Evolutionary conservation across 441 rosid species (phyloP), one percentile per base, ranked within the genome.

Genomic region (Croton setiger): DNA sequence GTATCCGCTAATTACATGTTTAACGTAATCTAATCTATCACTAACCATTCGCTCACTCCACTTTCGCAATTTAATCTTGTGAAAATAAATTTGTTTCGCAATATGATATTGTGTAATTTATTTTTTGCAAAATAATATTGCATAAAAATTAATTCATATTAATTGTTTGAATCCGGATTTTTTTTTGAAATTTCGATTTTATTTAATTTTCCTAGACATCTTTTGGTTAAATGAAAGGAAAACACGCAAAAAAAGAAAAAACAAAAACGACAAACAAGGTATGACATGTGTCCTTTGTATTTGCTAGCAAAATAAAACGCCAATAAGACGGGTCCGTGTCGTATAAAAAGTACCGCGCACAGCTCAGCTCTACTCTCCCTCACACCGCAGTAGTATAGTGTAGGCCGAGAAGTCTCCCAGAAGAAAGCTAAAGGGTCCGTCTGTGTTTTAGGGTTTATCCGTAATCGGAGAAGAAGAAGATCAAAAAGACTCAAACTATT

Each of bases 401-500:
- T 23, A 55, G 57, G 63, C 31, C 27, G n/a, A 13, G 18, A 51
- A 35, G 51, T 72, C 45, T 14, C 15, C 36, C 11, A 39, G 9
- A 20, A 59, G 57, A 54, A 11, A 53, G 11, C 13, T 54, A 23
- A 21, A 56, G 63, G 72, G 71, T 27, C 31, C 31, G 1, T 27
- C 31, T 27, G 31, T 27, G 66, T 63, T 78, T 51, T 69, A 47
- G 14, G 60, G 48, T 18, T 69, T 66, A 21, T 37, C 14, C 4
- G 5, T 35, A 63, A 21, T n/a, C 54, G 23, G 43, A 33, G 49
- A 23, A 41, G 14, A 56, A 21, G 35, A 59, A 54, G 3, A 14
- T 4, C 21, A 17, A 7, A 18, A 51, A 51, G 18, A 7, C 0
- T 0, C 3, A 51, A 17, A 17, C n/a, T 14, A 51, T 2, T 10